Percentiles rank a stretch among this genome's conserved stretches.
These are phyloP conservation scores for Aegle marmelos DNA, from an alignment of 345 rosid species.

Conservation along the genomic window DNA sequence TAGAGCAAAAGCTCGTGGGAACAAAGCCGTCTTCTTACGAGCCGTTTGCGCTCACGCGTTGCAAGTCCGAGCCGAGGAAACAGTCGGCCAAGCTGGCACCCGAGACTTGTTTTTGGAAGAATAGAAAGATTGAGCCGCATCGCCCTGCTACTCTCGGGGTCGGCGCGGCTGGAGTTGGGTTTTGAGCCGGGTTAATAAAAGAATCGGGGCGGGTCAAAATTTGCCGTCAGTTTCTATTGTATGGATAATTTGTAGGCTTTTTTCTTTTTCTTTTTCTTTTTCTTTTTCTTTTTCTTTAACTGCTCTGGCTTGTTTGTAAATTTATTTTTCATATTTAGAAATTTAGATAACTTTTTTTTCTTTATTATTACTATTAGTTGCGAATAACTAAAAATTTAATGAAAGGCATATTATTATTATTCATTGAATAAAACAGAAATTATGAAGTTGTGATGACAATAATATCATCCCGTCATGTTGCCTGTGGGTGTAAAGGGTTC, in stretches of 20 bases:
- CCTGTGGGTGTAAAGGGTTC: background rate
- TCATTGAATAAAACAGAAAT: background rate
- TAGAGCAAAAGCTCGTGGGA: constrained; percentile 56
- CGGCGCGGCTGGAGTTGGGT: constrained; percentile 76
- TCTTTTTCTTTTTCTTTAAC: no score
- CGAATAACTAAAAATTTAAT: background rate
- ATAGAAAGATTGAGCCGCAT: constrained; percentile 82
- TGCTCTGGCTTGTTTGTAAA: constrained; percentile 19
- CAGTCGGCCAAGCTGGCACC: constrained; percentile 61
- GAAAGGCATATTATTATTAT: background rate
- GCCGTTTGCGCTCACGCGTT: constrained; percentile 70
- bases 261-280: no score
- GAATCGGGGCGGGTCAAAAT: background rate
- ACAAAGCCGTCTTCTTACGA: constrained; percentile 45
- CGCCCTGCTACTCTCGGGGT: constrained; percentile 54
- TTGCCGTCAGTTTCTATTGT: constrained; percentile 20
- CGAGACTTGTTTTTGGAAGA: constrained; percentile 87
- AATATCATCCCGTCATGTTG: background rate
- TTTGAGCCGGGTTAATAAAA: constrained; percentile 25
- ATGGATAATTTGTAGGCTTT: constrained; percentile 16
- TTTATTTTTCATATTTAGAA: background rate
- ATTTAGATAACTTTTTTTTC: background rate
- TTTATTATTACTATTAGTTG: background rate
- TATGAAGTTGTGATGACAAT: background rate
- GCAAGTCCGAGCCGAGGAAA: constrained; percentile 92